These are phyloP conservation scores for Paramecium biaurelia DNA, from an alignment of 73 alveolate genomes.

Conservation along the genomic window DNA sequence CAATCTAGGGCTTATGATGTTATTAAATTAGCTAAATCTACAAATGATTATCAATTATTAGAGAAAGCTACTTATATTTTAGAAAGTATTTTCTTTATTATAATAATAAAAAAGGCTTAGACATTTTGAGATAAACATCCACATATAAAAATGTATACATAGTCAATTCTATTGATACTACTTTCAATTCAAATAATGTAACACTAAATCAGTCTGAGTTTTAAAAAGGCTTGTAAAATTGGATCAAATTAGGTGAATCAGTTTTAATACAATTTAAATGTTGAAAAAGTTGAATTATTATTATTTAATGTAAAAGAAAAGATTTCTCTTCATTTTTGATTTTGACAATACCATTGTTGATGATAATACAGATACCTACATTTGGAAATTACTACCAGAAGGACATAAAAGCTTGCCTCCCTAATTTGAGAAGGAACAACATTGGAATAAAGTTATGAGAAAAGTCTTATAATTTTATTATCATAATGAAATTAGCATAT, in stretches of 20 bases:
- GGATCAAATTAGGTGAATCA: conserved; percentile 23
- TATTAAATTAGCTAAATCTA: conserved; percentile 13
- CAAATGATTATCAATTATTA: neutral
- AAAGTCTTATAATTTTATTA: conserved; percentile 17
- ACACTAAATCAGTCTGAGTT: neutral
- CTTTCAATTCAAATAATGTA: neutral
- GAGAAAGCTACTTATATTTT: neutral
- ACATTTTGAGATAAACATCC: neutral
- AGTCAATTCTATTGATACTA: conserved; percentile 38
- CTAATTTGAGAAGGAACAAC: neutral
- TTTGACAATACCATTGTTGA: conserved; percentile 55
- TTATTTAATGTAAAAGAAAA: conserved; percentile 18
- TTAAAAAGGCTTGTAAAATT: neutral
- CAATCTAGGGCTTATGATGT: conserved; percentile 35
- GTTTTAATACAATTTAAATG: neutral
- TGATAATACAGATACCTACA: conserved; percentile 57
- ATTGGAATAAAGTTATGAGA: conserved; percentile 55
- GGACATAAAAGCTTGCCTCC: conserved; percentile 47
- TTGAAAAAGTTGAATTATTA: neutral
- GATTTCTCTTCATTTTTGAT: conserved; percentile 49
- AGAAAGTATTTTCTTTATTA: neutral
- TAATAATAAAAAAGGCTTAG: neutral
- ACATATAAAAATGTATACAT: too few species aligned
- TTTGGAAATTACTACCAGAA: conserved; percentile 52
- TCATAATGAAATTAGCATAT: neutral